Conservation (phyloP, 148 eudicot species). For the Bassia scoparia region DNA sequence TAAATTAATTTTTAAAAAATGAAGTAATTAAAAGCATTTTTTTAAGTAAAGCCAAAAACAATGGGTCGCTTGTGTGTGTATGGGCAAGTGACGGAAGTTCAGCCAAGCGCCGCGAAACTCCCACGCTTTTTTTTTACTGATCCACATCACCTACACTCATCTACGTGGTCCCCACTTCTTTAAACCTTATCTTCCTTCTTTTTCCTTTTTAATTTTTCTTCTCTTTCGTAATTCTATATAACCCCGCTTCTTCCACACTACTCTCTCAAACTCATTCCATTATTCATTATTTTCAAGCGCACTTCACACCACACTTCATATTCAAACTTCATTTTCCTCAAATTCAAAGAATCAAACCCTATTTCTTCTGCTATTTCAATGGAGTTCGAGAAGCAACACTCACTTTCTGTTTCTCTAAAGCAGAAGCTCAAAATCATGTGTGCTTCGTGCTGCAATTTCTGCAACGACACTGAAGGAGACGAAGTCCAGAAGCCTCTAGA, state of each 20-base stretch:
- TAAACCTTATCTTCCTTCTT: neutral
- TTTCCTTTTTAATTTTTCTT: neutral
- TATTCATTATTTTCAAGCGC: slow-evolving; percentile 9
- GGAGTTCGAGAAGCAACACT: slow-evolving; percentile 28
- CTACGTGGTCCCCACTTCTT: neutral
- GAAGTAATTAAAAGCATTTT: too few relatives aligned
- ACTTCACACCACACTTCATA: neutral
- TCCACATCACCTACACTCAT: neutral
- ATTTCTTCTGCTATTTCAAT: neutral
- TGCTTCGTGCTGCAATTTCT: slow-evolving; percentile 26
- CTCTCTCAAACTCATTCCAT: neutral
- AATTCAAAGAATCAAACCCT: neutral
- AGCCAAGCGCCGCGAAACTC: neutral
- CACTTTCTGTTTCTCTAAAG: slow-evolving; percentile 22
- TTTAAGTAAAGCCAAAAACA: too few relatives aligned
- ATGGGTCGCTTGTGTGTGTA: too few relatives aligned
- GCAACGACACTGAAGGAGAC: slow-evolving; percentile 21
- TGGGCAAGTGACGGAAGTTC: too few relatives aligned
- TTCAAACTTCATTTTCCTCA: neutral
- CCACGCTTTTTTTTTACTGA: neutral
- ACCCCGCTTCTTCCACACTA: neutral
- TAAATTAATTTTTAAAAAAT: too few relatives aligned
- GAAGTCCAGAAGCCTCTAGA: slow-evolving; percentile 6
- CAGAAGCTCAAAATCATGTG: slow-evolving; percentile 27
- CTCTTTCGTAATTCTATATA: neutral